Conservation (phyloP, 106 monocot species). For the Acorus gramineus region DNA sequence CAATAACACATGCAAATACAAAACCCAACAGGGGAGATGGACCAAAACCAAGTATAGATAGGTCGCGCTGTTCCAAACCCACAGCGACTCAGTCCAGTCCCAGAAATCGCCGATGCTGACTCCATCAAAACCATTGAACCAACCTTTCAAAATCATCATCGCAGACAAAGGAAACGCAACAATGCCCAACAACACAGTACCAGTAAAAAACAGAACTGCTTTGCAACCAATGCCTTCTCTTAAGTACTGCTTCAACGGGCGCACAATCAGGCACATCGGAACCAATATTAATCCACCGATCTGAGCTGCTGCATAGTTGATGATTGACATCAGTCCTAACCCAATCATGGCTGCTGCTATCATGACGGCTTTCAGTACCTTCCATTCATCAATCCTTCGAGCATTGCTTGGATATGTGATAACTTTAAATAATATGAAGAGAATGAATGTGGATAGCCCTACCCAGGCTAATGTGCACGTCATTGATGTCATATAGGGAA, state of each 20-base stretch:
- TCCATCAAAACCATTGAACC: constrained; percentile 23
- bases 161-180: constrained; percentile 53
- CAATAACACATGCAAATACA: constrained; percentile 52
- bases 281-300: constrained; percentile 68
- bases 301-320: constrained; percentile 83
- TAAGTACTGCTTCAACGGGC: constrained; percentile 30
- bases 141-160: constrained; percentile 25
- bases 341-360: constrained; percentile 43
- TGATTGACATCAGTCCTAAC: constrained; percentile 76
- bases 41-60: constrained; percentile 64
- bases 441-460: constrained; percentile 22
- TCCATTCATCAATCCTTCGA: constrained; percentile 28
- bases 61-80: constrained; percentile 85
- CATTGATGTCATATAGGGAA: constrained; percentile 21
- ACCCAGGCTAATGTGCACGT: constrained; percentile 34
- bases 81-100: constrained; percentile 50
- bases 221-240: background rate
- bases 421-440: constrained; percentile 18
- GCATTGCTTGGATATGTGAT: too few relatives aligned
- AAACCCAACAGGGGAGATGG: constrained; percentile 89
- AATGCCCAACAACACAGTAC: constrained; percentile 26
- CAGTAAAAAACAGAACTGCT: constrained; percentile 2
- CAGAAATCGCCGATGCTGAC: constrained; percentile 43
- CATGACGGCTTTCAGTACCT: constrained; percentile 50
- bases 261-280: constrained; percentile 59